Evolutionary conservation across 441 rosid species (phyloP).

Genomic region (Viola pubescens): DNA sequence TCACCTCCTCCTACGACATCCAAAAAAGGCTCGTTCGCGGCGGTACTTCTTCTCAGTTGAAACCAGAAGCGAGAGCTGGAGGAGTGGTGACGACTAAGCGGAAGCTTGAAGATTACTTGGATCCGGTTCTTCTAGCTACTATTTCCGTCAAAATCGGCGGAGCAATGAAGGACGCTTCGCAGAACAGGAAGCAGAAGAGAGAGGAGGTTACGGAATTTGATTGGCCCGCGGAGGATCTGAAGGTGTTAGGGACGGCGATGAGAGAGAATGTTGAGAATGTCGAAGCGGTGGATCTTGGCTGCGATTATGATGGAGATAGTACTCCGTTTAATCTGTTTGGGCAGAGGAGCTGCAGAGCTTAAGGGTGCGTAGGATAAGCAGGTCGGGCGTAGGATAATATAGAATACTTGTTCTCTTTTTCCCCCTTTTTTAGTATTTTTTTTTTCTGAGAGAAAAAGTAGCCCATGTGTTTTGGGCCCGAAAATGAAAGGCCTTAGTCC

Average conservation of each 20-base stretch:
- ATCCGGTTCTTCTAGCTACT: too few species aligned
- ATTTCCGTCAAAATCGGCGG: neutral
- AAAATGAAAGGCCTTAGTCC: neutral
- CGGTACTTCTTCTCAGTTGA: too few species aligned
- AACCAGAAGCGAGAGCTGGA: too few species aligned
- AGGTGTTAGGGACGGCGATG: slow-evolving; percentile 12
- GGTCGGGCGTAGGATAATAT: too few species aligned
- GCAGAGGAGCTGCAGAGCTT: slow-evolving; percentile 16
- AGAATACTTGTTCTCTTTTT: too few species aligned
- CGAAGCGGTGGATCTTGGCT: too few species aligned
- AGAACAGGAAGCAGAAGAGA: slow-evolving; percentile 12
- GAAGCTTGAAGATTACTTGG: too few species aligned
- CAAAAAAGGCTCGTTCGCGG: slow-evolving; percentile 19
- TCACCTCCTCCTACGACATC: slow-evolving; percentile 23
- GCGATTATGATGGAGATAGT: neutral
- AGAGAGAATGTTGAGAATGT: neutral
- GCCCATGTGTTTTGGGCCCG: too few species aligned
- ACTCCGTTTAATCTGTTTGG: slow-evolving; percentile 12
- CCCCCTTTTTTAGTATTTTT: too few species aligned
- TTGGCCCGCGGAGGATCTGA: slow-evolving; percentile 21
- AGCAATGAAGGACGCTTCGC: slow-evolving; percentile 1
- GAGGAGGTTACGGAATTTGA: slow-evolving; percentile 11
- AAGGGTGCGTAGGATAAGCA: neutral
- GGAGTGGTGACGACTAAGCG: too few species aligned
- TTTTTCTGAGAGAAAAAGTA: too few species aligned